Conservation (phyloP, 2,329 filamentous ascomycete species). For the Gyromitra esculenta region DNA sequence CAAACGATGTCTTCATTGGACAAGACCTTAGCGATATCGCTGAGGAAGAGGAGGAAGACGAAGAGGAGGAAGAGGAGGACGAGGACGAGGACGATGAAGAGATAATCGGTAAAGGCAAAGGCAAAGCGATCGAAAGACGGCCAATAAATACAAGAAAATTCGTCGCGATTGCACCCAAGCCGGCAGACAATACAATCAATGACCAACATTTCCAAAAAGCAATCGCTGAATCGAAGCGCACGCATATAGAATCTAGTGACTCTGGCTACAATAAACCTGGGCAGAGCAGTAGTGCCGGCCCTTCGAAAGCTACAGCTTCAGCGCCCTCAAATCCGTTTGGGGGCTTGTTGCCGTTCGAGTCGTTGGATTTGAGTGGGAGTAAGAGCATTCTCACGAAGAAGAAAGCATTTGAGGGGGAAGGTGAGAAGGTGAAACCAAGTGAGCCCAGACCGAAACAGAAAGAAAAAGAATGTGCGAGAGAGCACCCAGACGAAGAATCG, state of each 20-base stretch:
- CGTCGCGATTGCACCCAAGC: slow-evolving; percentile 32
- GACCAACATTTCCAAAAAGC: slow-evolving; percentile 67
- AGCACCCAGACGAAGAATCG: slow-evolving; percentile 63
- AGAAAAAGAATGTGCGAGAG: slow-evolving; percentile 61
- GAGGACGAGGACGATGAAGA: slow-evolving; percentile 65
- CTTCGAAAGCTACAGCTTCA: background rate
- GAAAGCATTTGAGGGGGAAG: slow-evolving; percentile 26
- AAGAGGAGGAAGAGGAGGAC: slow-evolving; percentile 66
- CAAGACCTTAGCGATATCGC: slow-evolving; percentile 50
- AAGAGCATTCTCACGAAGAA: slow-evolving; percentile 55
- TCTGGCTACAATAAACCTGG: slow-evolving; percentile 41
- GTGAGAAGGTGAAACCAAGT: slow-evolving; percentile 27
- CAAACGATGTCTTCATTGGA: slow-evolving; percentile 42
- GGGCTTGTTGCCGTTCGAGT: slow-evolving; percentile 90
- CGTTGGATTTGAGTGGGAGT: slow-evolving; percentile 59
- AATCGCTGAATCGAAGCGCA: slow-evolving; percentile 63
- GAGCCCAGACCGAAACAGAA: slow-evolving; percentile 59
- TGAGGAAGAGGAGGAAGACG: slow-evolving; percentile 65
- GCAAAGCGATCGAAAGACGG: slow-evolving; percentile 41
- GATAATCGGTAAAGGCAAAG: slow-evolving; percentile 45
- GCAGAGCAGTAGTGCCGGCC: slow-evolving; percentile 28
- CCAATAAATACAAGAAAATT: slow-evolving; percentile 13
- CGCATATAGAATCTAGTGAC: slow-evolving; percentile 27
- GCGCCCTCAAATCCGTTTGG: slow-evolving; percentile 68
- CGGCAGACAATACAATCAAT: slow-evolving; percentile 57